These are phyloP conservation scores for Umbelopsis sp. DNA, from an alignment of 192 early-diverging fungal genomes.

Conservation along the genomic window DNA sequence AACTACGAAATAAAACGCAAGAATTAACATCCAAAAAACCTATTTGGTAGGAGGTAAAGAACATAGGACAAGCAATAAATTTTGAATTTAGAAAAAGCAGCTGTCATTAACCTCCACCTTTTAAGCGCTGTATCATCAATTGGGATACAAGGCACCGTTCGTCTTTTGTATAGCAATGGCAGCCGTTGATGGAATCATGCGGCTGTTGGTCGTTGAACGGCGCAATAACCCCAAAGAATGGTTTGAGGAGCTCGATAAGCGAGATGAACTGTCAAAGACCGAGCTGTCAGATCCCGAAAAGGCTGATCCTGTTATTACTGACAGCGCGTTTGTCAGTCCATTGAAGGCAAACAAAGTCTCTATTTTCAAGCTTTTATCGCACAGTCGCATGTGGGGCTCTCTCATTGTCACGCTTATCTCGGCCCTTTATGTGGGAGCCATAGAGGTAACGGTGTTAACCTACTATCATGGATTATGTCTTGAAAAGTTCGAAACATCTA, in stretches of 20 bases:
- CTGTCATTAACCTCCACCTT: neutral
- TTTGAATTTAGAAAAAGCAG: too few species aligned
- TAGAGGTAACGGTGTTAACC: constrained; percentile 19
- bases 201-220: constrained; percentile 45
- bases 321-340: neutral
- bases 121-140: constrained; percentile 41
- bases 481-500: neutral
- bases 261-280: neutral
- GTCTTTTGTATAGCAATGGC: constrained; percentile 44
- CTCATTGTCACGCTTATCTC: constrained; percentile 19
- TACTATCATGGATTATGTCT: neutral
- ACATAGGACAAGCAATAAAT: neutral
- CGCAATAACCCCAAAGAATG: constrained; percentile 35
- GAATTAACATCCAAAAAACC: neutral
- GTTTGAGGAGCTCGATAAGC: constrained; percentile 28
- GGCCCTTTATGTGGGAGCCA: constrained; percentile 27
- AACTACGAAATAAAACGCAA: neutral
- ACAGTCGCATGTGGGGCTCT: constrained; percentile 15
- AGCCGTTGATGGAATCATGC: constrained; percentile 41
- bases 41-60: constrained; percentile 11
- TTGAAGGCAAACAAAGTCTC: neutral
- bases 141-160: constrained; percentile 47
- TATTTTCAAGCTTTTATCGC: neutral
- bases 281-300: neutral
- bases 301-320: neutral